Conservation (phyloP, 495 filamentous ascomycete genomes). For the Penicillium fimorum region DNA sequence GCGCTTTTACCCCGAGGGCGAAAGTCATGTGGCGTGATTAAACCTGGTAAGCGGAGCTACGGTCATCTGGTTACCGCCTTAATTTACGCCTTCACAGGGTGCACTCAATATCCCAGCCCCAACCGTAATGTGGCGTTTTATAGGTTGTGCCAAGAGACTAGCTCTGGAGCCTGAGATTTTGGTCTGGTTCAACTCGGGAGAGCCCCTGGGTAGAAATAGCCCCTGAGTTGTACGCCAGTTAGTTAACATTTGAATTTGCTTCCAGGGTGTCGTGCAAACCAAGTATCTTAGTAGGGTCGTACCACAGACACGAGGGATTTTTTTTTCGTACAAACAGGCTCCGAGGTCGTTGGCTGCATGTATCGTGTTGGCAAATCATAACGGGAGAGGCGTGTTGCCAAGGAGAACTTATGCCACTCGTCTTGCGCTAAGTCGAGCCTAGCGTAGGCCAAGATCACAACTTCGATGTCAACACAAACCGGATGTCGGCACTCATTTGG, state of each 20-base stretch:
- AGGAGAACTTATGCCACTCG: background rate
- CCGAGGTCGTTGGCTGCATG: background rate
- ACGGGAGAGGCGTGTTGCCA: conserved; percentile 3
- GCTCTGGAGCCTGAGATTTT: background rate
- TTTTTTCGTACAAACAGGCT: background rate
- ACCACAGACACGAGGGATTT: background rate
- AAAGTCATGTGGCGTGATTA: background rate
- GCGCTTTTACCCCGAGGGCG: background rate
- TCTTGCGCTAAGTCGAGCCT: background rate
- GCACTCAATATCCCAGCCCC: conserved; percentile 3
- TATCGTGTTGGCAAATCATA: background rate
- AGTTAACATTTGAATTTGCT: background rate
- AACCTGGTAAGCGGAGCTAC: background rate
- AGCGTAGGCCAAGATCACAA: background rate
- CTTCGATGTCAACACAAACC: background rate
- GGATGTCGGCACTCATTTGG: background rate
- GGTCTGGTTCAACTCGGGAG: background rate
- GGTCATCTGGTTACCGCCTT: background rate
- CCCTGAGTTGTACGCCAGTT: background rate
- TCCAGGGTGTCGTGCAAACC: background rate
- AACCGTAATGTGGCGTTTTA: background rate
- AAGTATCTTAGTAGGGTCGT: background rate
- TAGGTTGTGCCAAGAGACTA: background rate
- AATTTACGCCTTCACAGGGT: background rate
- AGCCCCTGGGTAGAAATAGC: background rate